Evolutionary conservation across 1,139 yeast species (phyloP).

Genomic region (Saccharomyces hybrid): DNA sequence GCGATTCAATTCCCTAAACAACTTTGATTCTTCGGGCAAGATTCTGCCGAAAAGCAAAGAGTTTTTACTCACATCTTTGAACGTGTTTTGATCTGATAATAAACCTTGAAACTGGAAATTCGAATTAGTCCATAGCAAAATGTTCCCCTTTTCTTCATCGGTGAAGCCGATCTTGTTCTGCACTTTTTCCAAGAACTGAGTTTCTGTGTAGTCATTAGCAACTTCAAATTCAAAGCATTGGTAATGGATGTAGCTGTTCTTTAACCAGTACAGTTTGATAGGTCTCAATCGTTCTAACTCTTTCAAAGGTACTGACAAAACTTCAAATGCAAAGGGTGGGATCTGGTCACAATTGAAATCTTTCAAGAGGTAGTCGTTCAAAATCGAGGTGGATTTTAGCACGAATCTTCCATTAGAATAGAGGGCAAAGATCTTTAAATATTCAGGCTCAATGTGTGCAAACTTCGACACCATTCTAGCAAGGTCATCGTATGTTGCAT

Average conservation of each 20-base stretch:
- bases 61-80: conserved; percentile 28
- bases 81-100: conserved; percentile 25
- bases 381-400: conserved; percentile 31
- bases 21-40: conserved; percentile 35
- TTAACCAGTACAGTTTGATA: conserved; percentile 57
- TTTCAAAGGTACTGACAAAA: conserved; percentile 61
- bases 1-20: conserved; percentile 19
- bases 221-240: conserved; percentile 66
- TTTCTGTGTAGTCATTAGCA: conserved; percentile 51
- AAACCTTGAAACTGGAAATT: conserved; percentile 33
- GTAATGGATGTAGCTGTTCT: conserved; percentile 52
- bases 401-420: conserved; percentile 47
- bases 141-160: conserved; percentile 41
- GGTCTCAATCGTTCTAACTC: conserved; percentile 73
- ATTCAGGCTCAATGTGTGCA: conserved; percentile 51
- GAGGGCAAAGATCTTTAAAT: conserved; percentile 57
- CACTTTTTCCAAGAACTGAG: conserved; percentile 50
- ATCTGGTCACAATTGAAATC: conserved; percentile 41
- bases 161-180: conserved; percentile 49
- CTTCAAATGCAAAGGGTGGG: conserved; percentile 61
- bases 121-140: conserved; percentile 40
- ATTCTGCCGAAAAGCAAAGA: conserved; percentile 33
- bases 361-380: conserved; percentile 41
- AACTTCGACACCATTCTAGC: conserved; percentile 50
- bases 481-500: conserved; percentile 51